phyloP scores from a whole-genome alignment of 2,329 filamentous ascomycete species.

The Ophiocordyceps australis region DNA sequence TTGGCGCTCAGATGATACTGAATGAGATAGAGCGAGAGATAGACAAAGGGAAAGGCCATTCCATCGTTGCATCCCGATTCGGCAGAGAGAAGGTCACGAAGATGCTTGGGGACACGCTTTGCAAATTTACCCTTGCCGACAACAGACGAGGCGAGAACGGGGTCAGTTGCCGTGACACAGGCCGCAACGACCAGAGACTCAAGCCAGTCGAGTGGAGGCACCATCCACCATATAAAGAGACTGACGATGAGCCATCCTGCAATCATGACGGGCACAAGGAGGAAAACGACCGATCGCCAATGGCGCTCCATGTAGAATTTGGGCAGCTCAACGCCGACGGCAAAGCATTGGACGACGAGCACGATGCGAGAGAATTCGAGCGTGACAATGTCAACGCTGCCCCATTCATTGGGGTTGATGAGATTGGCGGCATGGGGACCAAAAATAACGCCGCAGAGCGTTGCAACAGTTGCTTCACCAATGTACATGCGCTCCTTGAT shows the following conservation, averaged over 20 bases:
- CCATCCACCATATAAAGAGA: conserved; percentile 87
- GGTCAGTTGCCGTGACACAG: conserved; percentile 93
- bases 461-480: conserved; percentile 90
- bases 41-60: conserved; percentile 98
- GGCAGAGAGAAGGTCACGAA: conserved; percentile 84
- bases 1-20: conserved; percentile 53
- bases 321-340: conserved; percentile 77
- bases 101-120: conserved; percentile 90
- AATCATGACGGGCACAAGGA: conserved; percentile 92
- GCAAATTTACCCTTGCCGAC: conserved; percentile 98
- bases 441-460: conserved; percentile 74
- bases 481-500: conserved; percentile 99
- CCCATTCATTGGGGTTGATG: conserved; percentile 62
- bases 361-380: conserved; percentile 82
- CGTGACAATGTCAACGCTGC: conserved; percentile 70
- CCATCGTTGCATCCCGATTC: conserved; percentile 98
- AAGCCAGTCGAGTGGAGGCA: conserved; percentile 64
- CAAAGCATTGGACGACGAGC: conserved; percentile 82
- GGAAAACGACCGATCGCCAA: conserved; percentile 78
- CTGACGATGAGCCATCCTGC: conserved; percentile 89
- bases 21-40: conserved; percentile 79
- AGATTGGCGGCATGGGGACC: conserved; percentile 70
- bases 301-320: conserved; percentile 96
- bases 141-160: conserved; percentile 89
- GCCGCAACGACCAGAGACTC: conserved; percentile 76